A percentile compares a stretch with the other conserved stretches of the same genome.
phyloP scores from a whole-genome alignment of 169 alveolate genomes.

The Plasmodium gallinaceum region DNA sequence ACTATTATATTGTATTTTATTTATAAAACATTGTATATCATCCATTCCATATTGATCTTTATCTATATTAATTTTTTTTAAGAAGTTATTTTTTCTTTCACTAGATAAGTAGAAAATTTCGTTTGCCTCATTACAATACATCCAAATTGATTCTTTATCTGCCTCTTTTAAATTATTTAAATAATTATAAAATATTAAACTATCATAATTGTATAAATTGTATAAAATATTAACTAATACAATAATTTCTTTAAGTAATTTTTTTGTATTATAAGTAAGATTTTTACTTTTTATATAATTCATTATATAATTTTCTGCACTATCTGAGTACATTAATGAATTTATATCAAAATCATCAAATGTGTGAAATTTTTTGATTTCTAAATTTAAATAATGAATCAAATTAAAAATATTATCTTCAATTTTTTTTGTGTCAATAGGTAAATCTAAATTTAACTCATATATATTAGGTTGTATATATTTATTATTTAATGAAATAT shows the following conservation, averaged over 20 bases:
- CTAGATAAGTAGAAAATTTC: constrained; percentile 49
- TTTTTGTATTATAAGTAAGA: constrained; percentile 57
- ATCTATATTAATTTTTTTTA: constrained; percentile 28
- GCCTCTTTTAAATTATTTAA: constrained; percentile 70
- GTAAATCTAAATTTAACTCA: constrained; percentile 59
- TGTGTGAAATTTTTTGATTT: constrained; percentile 50
- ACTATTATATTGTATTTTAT: constrained; percentile 11
- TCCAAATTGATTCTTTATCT: constrained; percentile 74
- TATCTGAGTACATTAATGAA: constrained; percentile 53
- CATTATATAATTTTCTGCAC: constrained; percentile 41
- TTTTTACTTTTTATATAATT: constrained; percentile 54
- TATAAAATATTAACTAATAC: constrained; percentile 30
- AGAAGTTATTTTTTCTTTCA: constrained; percentile 45
- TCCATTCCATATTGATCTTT: background rate
- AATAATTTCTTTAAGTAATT: constrained; percentile 69
- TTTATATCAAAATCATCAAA: constrained; percentile 72
- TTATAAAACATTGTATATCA: constrained; percentile 11
- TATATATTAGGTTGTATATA: constrained; percentile 70
- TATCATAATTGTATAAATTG: constrained; percentile 54
- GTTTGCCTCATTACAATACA: constrained; percentile 75
- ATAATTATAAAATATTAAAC: constrained; percentile 49
- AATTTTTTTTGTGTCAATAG: constrained; percentile 13
- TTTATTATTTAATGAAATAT: constrained; percentile 57
- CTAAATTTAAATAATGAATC: constrained; percentile 59
- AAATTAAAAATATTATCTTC: constrained; percentile 43